A percentile compares a stretch with the other conserved stretches of the same genome.
phyloP scores from a whole-genome alignment of 1,284 basidiomycete genomes.

The Heterobasidion occidentale region DNA sequence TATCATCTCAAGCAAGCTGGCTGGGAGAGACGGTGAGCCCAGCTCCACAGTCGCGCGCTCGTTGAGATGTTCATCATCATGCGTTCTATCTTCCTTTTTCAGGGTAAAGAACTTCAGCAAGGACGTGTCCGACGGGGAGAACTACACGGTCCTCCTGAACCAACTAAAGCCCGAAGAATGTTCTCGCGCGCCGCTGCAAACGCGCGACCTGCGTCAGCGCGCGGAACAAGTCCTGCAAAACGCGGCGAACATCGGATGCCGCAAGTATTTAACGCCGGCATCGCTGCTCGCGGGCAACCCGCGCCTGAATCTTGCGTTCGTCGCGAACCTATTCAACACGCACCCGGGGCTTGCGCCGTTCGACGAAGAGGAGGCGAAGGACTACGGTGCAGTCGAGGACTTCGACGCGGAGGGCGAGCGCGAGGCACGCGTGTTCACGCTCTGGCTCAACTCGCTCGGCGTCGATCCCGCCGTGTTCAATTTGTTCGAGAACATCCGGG shows the following conservation, averaged over 20 bases:
- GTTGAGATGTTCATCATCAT: neutral
- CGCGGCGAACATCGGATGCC: constrained; percentile 89
- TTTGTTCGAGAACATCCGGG: constrained; percentile 92
- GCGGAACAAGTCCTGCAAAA: constrained; percentile 93
- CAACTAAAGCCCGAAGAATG: constrained; percentile 94
- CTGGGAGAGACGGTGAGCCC: constrained; percentile 71
- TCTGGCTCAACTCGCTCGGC: constrained; percentile 96
- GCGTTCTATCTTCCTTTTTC: neutral
- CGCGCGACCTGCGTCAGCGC: constrained; percentile 72
- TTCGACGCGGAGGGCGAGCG: constrained; percentile 98
- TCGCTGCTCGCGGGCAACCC: constrained; percentile 93
- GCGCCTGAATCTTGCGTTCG: constrained; percentile 97
- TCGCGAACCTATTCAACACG: constrained; percentile 98
- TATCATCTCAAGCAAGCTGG: constrained; percentile 95
- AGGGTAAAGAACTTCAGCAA: constrained; percentile 97
- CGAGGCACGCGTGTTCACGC: constrained; percentile 94
- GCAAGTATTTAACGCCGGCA: constrained; percentile 91
- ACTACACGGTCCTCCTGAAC: constrained; percentile 93
- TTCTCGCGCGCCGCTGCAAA: constrained; percentile 88
- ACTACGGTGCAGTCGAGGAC: constrained; percentile 86
- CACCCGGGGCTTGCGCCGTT: constrained; percentile 90
- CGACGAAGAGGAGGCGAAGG: constrained; percentile 82
- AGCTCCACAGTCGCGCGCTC: neutral
- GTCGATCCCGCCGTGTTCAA: constrained; percentile 97
- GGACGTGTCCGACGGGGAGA: constrained; percentile 93